Evolutionary conservation across 768 basidiomycete species (phyloP).

Genomic region (Saitozyma sp.): DNA sequence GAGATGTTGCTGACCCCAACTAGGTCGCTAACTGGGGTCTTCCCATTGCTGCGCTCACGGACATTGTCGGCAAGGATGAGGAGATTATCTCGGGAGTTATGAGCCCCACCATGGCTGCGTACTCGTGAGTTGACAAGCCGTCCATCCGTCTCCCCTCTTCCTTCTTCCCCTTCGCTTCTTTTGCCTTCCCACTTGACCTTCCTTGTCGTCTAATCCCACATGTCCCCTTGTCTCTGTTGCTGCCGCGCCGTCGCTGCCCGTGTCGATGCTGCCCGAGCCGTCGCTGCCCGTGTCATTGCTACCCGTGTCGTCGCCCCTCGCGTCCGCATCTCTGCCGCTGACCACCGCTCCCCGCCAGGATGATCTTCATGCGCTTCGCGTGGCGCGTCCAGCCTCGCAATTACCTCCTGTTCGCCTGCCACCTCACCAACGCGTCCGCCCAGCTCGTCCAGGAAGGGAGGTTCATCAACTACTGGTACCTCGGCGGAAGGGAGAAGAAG

Average conservation of each 20-base stretch:
- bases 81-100: conserved; percentile 96
- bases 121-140: conserved; percentile 71
- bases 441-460: conserved; percentile 80
- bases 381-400: conserved; percentile 96
- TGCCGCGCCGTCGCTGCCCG: background rate
- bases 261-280: background rate
- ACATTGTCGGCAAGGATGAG: conserved; percentile 82
- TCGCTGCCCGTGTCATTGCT: background rate
- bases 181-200: conserved; percentile 5
- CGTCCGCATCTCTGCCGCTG: too few species aligned
- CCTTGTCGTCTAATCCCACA: background rate
- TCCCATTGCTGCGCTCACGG: conserved; percentile 86
- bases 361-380: conserved; percentile 88
- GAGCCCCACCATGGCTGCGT: conserved; percentile 83
- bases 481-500: conserved; percentile 79
- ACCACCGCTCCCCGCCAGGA: conserved; percentile 43
- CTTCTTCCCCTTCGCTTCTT: background rate
- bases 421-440: conserved; percentile 83
- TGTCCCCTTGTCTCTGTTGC: too few species aligned
- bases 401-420: conserved; percentile 91
- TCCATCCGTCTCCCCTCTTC: background rate
- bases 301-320: too few species aligned
- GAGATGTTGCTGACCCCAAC: background rate
- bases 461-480: conserved; percentile 87
- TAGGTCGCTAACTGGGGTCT: conserved; percentile 99